These are phyloP conservation scores for Toxicodendron radicans DNA, from an alignment of 345 rosid genomes.

Conservation along the genomic window DNA sequence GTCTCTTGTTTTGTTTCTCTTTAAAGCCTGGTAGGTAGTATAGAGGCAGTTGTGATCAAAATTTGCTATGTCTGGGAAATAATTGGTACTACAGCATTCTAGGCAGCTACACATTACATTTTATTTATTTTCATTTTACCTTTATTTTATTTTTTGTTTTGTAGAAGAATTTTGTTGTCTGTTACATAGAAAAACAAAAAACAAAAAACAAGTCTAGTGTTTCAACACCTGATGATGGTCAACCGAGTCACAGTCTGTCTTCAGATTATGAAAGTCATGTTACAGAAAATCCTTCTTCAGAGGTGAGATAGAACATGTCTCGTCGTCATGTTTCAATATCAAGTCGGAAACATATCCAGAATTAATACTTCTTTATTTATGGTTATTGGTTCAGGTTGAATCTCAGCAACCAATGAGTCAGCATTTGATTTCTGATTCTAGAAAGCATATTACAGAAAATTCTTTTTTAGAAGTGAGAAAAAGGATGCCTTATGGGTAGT, in stretches of 20 bases:
- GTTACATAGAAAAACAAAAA: neutral
- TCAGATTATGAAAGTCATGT: neutral
- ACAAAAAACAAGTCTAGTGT: neutral
- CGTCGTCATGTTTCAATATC: neutral
- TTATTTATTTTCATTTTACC: neutral
- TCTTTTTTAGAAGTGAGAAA: neutral
- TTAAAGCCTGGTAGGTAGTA: no score
- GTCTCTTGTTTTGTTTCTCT: no score
- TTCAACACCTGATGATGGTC: neutral
- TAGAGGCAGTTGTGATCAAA: no score
- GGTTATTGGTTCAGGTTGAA: neutral
- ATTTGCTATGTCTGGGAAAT: no score
- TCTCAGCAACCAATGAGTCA: neutral
- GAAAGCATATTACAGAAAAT: slow-evolving; percentile 10
- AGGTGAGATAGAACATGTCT: neutral
- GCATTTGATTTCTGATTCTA: neutral
- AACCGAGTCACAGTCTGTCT: neutral
- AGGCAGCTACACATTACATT: no score
- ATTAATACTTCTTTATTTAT: neutral
- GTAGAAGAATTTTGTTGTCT: neutral
- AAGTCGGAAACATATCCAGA: neutral
- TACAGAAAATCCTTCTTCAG: neutral
- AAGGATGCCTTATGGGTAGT: neutral
- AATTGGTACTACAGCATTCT: neutral
- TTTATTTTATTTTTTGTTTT: neutral